Evolutionary conservation across 2,329 filamentous ascomycete genomes (phyloP), one percentile per base, ranked within the genome.

Genomic region (Trichophaea hybrida): DNA sequence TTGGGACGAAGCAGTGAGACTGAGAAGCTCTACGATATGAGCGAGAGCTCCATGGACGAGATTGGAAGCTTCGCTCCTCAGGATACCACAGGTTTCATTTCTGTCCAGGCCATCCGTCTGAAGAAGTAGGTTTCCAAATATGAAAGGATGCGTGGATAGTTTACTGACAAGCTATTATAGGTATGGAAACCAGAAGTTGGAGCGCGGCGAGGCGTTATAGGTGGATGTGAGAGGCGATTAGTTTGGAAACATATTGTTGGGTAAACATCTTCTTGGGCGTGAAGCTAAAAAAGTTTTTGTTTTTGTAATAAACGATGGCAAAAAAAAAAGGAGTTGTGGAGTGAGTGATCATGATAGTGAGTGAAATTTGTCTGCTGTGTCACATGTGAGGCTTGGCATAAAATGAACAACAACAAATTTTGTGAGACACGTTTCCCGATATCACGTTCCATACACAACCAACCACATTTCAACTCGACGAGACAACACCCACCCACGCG

Each of bases 41-140:
- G 76, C 68, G 83, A 85, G 75, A 78, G 77, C 63, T 78, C 75
- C 66, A 86, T 86, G 83, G 85, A 88, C 70, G 81, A 81, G 66
- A 78, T 86, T 65, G 82, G 79, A 66, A 33, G 24, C 43, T 86
- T 86, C 70, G 76, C 76, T 66, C 82, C 83, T 15, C 74, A 75
- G 61, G 83, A 85, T 69, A 84, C 82, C 46, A 83, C 80, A 44
- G 81, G 81, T 35, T 84, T 84, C 70, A 82, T 91, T 69, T 78
- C 77, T 57, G 83, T 88, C 67, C 77, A 91, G 69, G 80, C 80
- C 64, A 85, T 85, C 65, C 76, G 80, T 49, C 73, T 85, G 54
- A 75, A 81, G 73, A 83, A 79, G 72, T 78, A 75, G 56, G 44
- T 51, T 6, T 2, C 15, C 13, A 31, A 15, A 34, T 7, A 10